Evolutionary conservation across 257 asterid genomes (phyloP).

Genomic region (Solanum peruvianum): DNA sequence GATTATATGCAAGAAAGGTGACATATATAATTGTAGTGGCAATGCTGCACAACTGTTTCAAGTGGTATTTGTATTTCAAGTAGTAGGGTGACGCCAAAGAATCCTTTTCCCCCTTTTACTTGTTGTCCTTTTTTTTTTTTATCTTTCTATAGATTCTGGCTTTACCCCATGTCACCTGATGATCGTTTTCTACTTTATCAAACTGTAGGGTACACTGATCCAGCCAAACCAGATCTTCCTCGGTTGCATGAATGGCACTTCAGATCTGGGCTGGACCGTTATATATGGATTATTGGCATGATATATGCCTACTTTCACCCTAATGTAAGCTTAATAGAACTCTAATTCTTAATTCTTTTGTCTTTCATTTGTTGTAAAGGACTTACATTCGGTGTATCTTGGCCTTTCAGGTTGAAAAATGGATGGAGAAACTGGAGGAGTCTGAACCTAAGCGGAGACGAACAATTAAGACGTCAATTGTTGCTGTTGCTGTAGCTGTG

Average conservation of each 20-base stretch:
- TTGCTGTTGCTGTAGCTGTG: slow-evolving; percentile 49
- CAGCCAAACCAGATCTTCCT: slow-evolving; percentile 88
- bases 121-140: not conserved
- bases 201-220: slow-evolving; percentile 69
- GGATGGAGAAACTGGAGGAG: slow-evolving; percentile 97
- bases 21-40: not conserved
- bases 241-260: slow-evolving; percentile 94
- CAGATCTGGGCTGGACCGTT: slow-evolving; percentile 89
- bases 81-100: not conserved
- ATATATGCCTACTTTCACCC: slow-evolving; percentile 76
- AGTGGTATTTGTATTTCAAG: not conserved
- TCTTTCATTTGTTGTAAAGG: not conserved
- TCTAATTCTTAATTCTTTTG: not conserved
- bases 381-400: slow-evolving; percentile 2
- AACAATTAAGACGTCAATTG: slow-evolving; percentile 54
- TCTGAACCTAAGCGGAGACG: slow-evolving; percentile 64
- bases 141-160: not conserved
- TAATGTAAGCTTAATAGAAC: slow-evolving; percentile 29
- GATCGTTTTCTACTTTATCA: slow-evolving; percentile 2
- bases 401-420: slow-evolving; percentile 64
- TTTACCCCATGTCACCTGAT: slow-evolving; percentile 2
- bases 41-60: not conserved
- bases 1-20: not conserved
- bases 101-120: not conserved
- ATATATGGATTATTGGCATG: slow-evolving; percentile 86